These are phyloP conservation scores for Hexamita inflata DNA, from an alignment of 208 protist species.

Conservation along the genomic window DNA sequence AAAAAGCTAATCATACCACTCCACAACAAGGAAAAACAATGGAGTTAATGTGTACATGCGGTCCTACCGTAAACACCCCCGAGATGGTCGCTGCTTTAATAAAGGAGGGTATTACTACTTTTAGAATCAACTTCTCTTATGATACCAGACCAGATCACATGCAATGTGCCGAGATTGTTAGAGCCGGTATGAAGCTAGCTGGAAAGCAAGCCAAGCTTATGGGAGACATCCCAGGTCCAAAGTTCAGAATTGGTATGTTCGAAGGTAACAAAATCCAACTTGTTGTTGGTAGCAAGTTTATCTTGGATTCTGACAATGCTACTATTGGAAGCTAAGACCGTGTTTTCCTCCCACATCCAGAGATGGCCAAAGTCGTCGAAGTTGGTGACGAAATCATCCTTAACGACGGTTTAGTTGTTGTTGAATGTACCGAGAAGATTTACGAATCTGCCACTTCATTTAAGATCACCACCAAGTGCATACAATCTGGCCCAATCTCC, in stretches of 20 bases:
- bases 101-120: constrained; percentile 34
- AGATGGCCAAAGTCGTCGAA: constrained; percentile 33
- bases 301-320: neutral
- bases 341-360: constrained; percentile 37
- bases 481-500: neutral
- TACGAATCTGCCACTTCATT: neutral
- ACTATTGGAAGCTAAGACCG: constrained; percentile 18
- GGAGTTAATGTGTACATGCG: constrained; percentile 41
- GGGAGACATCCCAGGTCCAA: constrained; percentile 44
- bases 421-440: neutral
- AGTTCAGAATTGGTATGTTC: constrained; percentile 35
- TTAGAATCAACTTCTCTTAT: constrained; percentile 48
- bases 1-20: no score
- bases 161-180: constrained; percentile 24
- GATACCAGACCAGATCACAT: constrained; percentile 36
- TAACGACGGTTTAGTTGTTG: constrained; percentile 41
- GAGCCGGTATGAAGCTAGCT: constrained; percentile 2
- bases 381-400: constrained; percentile 36
- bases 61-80: constrained; percentile 23
- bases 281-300: constrained; percentile 17
- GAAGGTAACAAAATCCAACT: constrained; percentile 2
- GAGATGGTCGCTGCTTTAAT: constrained; percentile 36
- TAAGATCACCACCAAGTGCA: constrained; percentile 15
- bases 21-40: no score
- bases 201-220: constrained; percentile 35